Evolutionary conservation across 139 green algal genomes (phyloP), one percentile per base, ranked within the genome.

Genomic region (Zygnema cylindricum): DNA sequence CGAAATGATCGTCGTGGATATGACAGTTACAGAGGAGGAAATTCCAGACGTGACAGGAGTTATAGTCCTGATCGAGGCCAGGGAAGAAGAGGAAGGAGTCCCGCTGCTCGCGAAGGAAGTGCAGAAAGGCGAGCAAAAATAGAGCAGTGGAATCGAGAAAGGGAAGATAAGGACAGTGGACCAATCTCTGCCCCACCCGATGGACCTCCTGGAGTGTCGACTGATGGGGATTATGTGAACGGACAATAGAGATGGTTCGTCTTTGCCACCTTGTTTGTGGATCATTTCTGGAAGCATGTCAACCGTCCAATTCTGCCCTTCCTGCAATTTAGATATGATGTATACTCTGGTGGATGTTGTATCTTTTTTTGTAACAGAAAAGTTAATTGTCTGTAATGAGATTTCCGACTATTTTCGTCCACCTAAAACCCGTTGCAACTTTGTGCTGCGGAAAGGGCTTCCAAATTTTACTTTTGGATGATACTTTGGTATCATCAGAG

Each of bases 81-180:
- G 39, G 71, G n/a, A 11, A 33, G 23, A n/a, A 1, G 84, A 2
- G 36, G 7, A 63, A 16, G 49, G 7, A 7, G 49, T 7, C 49
- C 49, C 16, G 49, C 32, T 85, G 81, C 43, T 55, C 54, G 86
- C 21, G 88, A 90, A 39, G 84, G 84, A 38, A 92, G 88, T 55
- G 88, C 83, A n/a, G 88, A 92, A 49, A 43, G 88, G 36, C 35
- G 88, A 11, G 84, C 83, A 25, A 91, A 91, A 55, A 92, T 92
- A 49, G 84, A 92, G 85, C 84, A 88, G 69, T 92, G 88, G 88
- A 92, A 92, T 69, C 38, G 88, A 21, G 88, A 90, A 69, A 43
- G 88, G 36, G 88, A 92, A 41, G 84, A 91, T 57, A 43, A 63
- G 1, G 86, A 87, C 42, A 78, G 25, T 63, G 49, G 49, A 16